Evolutionary conservation across 1,139 yeast genomes (phyloP), one percentile per base, ranked within the genome.

Genomic region (Meyerozyma sp.): DNA sequence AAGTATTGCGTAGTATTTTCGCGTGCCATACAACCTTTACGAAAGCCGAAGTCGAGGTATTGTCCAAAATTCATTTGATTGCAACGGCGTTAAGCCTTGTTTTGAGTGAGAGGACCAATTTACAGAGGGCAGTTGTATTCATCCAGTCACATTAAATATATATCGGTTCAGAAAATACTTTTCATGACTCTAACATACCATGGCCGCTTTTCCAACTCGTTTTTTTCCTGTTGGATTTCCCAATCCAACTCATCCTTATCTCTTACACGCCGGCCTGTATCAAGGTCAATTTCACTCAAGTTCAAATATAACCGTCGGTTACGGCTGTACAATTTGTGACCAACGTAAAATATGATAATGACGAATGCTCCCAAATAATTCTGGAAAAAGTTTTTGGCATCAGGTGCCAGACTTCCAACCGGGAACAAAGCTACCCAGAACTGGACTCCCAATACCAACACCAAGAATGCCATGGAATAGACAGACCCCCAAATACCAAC

Each of bases 371-470:
- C 71, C 44, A 68, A 58, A 49, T 68, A 68, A 46, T 66, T 66
- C 48, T 68, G 65, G 55, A 68, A 68, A 49, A 68, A 68, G 46
- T 51, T 57, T 39, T 55, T 55, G 1, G 68, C 73, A 46, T 57
- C 51, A 1, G 71, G 57, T 3, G 62, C 61, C 21, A 52, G 43
- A 20, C 58, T 55, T 3, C 62, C 62, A 14, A 65, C 49, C 6
- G 74, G 74, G 49, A 63, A 66, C 39, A 68, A 56, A 1, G 73
- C 71, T 2, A 62, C 62, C 72, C 72, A 67, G 46, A 68, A 65
- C 49, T 67, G 72, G 3, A 62, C 61, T 5, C 59, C 63, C 42
- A 68, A 56, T 1, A 68, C 73, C 32, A 65, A 41, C 1, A 57
- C n/a, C 41, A 66, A 56, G 36, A 68, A 57, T 1, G 42, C 44